phyloP scores from a whole-genome alignment of 106 monocot species.

The Acorus calamus region DNA sequence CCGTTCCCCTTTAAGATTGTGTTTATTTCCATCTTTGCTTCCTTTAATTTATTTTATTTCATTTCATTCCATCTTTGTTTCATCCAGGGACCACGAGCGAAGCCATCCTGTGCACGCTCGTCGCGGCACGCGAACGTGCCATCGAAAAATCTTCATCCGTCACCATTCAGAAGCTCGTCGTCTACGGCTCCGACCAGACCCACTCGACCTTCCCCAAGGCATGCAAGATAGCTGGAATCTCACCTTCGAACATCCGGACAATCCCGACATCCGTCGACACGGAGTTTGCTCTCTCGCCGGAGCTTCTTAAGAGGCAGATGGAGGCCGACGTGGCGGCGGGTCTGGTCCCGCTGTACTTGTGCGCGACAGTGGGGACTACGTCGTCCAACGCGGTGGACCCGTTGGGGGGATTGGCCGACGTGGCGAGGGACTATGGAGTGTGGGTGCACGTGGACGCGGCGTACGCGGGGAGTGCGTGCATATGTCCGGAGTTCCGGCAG shows the following conservation, averaged over 20 bases:
- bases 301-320: not conserved
- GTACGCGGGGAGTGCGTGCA: conserved; percentile 26
- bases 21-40: no score
- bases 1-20: no score
- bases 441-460: conserved; percentile 41
- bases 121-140: no score
- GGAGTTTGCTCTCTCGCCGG: conserved; percentile 13
- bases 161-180: conserved; percentile 5
- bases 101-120: no score
- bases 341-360: conserved; percentile 23
- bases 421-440: conserved; percentile 14
- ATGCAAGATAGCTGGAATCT: conserved; percentile 25
- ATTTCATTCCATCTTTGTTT: no score
- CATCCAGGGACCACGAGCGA: no score
- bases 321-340: conserved; percentile 11
- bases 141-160: no score
- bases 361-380: conserved; percentile 34
- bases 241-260: conserved; percentile 17
- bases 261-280: conserved; percentile 5
- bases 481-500: conserved; percentile 27
- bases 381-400: conserved; percentile 26
- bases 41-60: no score
- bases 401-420: not conserved
- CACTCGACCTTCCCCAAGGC: conserved; percentile 30
- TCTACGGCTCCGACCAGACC: conserved; percentile 37